Percentiles rank a stretch among this genome's conserved stretches.
These are phyloP conservation scores for Aureobasidium vineae DNA, from an alignment of 2,329 filamentous ascomycete genomes.

Conservation along the genomic window DNA sequence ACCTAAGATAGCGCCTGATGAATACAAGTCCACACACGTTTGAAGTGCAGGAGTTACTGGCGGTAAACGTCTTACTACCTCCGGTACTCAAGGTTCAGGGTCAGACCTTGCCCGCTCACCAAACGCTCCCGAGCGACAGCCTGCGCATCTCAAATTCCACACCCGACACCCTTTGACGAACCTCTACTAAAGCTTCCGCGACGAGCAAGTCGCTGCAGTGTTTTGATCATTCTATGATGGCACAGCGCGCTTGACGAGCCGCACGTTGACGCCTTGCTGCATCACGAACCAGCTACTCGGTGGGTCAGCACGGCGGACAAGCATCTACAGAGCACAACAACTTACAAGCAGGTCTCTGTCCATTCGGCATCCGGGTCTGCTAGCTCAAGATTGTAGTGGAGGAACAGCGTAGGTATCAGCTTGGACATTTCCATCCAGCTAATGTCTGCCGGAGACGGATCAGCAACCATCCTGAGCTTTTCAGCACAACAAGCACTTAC, in stretches of 20 bases:
- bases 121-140: background rate
- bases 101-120: background rate
- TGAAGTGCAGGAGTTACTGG: too few relatives aligned
- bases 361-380: slow-evolving; percentile 36
- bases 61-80: background rate
- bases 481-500: background rate
- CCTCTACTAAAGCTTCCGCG: background rate
- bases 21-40: background rate
- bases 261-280: slow-evolving; percentile 35
- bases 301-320: background rate
- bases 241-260: slow-evolving; percentile 15
- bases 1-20: too few relatives aligned
- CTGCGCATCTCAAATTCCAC: too few relatives aligned
- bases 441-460: slow-evolving; percentile 31
- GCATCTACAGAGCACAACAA: background rate
- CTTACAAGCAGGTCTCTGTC: slow-evolving; percentile 35
- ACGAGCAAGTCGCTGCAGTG: background rate
- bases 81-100: background rate
- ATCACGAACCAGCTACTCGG: slow-evolving; percentile 35
- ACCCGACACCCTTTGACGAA: background rate
- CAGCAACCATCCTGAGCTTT: background rate
- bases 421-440: slow-evolving; percentile 41
- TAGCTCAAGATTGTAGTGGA: slow-evolving; percentile 39
- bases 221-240: background rate
- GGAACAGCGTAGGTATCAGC: slow-evolving; percentile 40